Percentiles rank a stretch among this genome's conserved stretches.
These are phyloP conservation scores for Candida railenensis DNA, from an alignment of 805 yeast species.

Conservation along the genomic window DNA sequence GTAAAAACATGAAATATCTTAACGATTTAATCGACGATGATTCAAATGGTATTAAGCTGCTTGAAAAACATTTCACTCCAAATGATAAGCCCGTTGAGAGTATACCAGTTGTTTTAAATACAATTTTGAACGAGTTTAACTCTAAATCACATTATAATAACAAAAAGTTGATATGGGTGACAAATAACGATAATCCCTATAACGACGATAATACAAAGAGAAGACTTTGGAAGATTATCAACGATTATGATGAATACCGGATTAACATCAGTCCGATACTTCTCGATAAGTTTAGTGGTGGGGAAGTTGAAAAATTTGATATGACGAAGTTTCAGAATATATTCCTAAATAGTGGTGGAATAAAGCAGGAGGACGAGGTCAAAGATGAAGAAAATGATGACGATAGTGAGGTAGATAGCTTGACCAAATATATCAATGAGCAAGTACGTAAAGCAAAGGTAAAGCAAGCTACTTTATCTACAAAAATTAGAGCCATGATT, in stretches of 20 bases:
- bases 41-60: conserved; percentile 14
- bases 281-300: conserved; percentile 28
- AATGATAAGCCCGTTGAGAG: conserved; percentile 19
- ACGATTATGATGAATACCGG: conserved; percentile 55
- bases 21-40: conserved; percentile 51
- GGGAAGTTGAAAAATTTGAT: conserved; percentile 27
- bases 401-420: conserved; percentile 9
- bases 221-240: conserved; percentile 54
- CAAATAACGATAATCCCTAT: conserved; percentile 72
- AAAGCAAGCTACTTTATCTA: conserved; percentile 35
- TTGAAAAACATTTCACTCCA: conserved; percentile 10
- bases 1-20: conserved; percentile 54
- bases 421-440: conserved; percentile 2
- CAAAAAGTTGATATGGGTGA: conserved; percentile 66
- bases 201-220: conserved; percentile 42
- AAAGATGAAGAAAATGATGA: conserved; percentile 13
- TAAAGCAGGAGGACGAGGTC: conserved; percentile 6
- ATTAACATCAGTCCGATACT: conserved; percentile 67
- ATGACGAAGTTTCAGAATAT: conserved; percentile 52
- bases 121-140: conserved; percentile 55
- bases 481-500: conserved; percentile 47
- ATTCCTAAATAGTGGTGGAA: conserved; percentile 40
- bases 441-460: conserved; percentile 11
- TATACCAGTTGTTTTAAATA: conserved; percentile 44
- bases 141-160: conserved; percentile 48